Base-by-base conservation (phyloP, 495 filamentous ascomycete species). In the Aspergillus egyptiacus region DNA sequence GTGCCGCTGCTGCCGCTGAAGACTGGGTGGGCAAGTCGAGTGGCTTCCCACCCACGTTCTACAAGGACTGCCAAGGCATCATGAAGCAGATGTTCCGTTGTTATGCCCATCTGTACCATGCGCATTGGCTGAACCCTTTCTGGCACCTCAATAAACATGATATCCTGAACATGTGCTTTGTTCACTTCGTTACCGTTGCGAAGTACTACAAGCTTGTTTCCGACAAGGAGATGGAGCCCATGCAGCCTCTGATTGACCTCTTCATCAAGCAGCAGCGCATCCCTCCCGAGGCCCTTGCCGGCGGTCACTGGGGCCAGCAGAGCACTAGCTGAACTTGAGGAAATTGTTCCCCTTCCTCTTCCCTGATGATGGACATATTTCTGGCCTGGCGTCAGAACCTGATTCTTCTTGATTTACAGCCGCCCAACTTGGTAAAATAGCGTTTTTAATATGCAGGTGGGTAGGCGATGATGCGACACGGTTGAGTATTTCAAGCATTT, bases 31-130 rank as follows among this genome's bases (percentile, higher is more conserved):
- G 91, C 52, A 91, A 91, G 69, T 77, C 81, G 28, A 88, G 84
- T 54, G 89, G 90, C 15, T 96, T 96, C 66, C 91, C 89, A 11
- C 81, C 84, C 57, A 83, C 83, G 19, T 94, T 94, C 64, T 79
- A 89, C 58, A 78, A 84, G 54, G 88, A 95, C 56, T 87, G 86
- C 71, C 84, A 87, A 67, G 89, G 83, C 51, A 91, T 95, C 58
- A 94, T 91, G 77, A 83, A 90, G 54, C 91, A 96, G 69, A 96
- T 96, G 85, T 93, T 95, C 77, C 89, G 91, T 30, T 89, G 91
- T 65, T 96, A 96, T 57, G 85, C 89, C 27, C 91, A 96, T 69
- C 75, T 91, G 22, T 91, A 91, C 72, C 87, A 87, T 74, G 80
- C 82, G 6, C 87, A 91, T 69, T 91, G 84, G 72, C 60, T 83